These are phyloP conservation scores for Paramecium sonneborni DNA, from an alignment of 73 alveolate species.

Conservation along the genomic window DNA sequence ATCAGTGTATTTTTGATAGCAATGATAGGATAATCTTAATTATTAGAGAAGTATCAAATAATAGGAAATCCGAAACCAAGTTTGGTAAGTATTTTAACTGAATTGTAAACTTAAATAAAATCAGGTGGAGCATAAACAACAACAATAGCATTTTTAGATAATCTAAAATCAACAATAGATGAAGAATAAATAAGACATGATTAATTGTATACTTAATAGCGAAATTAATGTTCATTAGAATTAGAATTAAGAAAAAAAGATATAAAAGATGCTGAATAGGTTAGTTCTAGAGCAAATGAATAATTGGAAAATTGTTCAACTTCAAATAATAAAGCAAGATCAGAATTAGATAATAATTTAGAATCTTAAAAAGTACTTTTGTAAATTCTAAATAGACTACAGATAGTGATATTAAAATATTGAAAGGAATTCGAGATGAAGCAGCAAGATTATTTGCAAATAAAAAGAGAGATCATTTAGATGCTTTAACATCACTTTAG, in stretches of 20 bases:
- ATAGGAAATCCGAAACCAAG: slow-evolving; percentile 45
- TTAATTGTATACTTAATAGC: neutral
- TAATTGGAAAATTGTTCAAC: slow-evolving; percentile 1
- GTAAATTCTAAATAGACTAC: neutral
- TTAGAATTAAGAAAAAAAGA: slow-evolving; percentile 34
- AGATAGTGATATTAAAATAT: neutral
- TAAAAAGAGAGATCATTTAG: slow-evolving; percentile 17
- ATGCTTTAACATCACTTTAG: slow-evolving; percentile 27
- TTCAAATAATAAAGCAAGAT: slow-evolving; percentile 8
- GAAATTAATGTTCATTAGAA: slow-evolving; percentile 44
- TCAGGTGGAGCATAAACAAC: slow-evolving; percentile 35
- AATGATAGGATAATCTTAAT: neutral
- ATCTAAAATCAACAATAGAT: slow-evolving; percentile 27
- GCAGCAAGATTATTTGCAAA: neutral
- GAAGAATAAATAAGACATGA: slow-evolving; percentile 47
- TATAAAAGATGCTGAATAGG: slow-evolving; percentile 29
- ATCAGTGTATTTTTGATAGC: neutral
- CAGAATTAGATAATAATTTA: slow-evolving; percentile 37
- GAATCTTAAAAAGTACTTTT: neutral
- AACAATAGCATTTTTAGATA: slow-evolving; percentile 35
- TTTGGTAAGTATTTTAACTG: neutral
- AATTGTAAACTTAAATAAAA: neutral
- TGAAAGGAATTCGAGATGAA: slow-evolving; percentile 2
- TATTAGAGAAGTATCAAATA: neutral
- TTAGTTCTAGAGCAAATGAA: slow-evolving; percentile 2